These are phyloP conservation scores for Colletotrichum musicola DNA, from an alignment of 2,329 filamentous ascomycete genomes.

Conservation along the genomic window DNA sequence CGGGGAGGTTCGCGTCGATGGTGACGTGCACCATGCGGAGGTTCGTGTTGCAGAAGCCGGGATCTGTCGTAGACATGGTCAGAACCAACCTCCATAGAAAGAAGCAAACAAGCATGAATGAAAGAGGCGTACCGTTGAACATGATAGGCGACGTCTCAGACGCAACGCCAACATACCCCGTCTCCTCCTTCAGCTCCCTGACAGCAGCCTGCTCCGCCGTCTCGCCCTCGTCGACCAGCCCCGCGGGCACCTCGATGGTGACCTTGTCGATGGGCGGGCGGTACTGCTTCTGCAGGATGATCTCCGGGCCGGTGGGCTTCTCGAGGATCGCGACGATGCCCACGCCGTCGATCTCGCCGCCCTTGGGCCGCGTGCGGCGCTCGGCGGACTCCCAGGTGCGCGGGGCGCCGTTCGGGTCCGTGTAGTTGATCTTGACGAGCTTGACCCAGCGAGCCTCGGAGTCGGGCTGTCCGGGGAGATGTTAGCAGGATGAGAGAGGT, in stretches of 20 bases:
- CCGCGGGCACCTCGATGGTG: constrained; percentile 74
- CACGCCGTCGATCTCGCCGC: constrained; percentile 76
- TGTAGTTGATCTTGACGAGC: constrained; percentile 73
- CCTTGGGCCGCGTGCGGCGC: constrained; percentile 74
- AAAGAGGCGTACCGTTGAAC: constrained; percentile 63
- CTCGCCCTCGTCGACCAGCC: constrained; percentile 73
- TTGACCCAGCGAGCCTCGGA: constrained; percentile 71
- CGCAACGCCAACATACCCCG: constrained; percentile 71
- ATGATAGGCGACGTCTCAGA: constrained; percentile 73
- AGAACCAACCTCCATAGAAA: not conserved
- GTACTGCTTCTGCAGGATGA: constrained; percentile 76
- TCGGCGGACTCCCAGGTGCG: constrained; percentile 81
- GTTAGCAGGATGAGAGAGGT: not conserved
- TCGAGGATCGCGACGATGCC: constrained; percentile 79
- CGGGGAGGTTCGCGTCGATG: constrained; percentile 76
- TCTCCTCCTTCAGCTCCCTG: constrained; percentile 75
- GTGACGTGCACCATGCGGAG: constrained; percentile 78
- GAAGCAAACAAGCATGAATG: not conserved
- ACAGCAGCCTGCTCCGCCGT: constrained; percentile 72
- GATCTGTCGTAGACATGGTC: constrained; percentile 53
- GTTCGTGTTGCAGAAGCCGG: constrained; percentile 76
- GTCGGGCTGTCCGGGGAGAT: constrained; percentile 53
- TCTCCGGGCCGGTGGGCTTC: constrained; percentile 64
- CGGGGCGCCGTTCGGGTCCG: constrained; percentile 69
- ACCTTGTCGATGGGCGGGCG: constrained; percentile 71